A percentile compares a stretch with the other conserved stretches of the same genome.
phyloP scores from a whole-genome alignment of 352 stramenopile species.

The Globisporangium okanoganense region DNA sequence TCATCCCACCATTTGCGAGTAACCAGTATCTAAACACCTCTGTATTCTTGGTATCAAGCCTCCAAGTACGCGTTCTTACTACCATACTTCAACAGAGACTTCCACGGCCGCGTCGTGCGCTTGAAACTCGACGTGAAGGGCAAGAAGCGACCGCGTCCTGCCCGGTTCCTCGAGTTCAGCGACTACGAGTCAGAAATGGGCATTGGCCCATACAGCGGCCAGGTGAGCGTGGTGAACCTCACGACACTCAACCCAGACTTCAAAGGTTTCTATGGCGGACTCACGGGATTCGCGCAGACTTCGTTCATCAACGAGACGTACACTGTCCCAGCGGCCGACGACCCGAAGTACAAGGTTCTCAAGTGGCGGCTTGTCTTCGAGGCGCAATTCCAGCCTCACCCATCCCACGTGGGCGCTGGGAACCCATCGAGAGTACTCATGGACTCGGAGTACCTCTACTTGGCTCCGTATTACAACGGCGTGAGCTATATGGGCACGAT shows the following conservation, averaged over 20 bases:
- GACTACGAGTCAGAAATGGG: slow-evolving; percentile 64
- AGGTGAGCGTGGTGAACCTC: slow-evolving; percentile 61
- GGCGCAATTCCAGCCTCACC: slow-evolving; percentile 37
- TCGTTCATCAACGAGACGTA: slow-evolving; percentile 69
- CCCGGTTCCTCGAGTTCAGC: slow-evolving; percentile 76
- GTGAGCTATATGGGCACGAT: slow-evolving; percentile 42
- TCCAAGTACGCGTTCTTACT: slow-evolving; percentile 72
- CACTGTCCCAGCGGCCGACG: slow-evolving; percentile 35
- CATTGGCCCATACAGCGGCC: slow-evolving; percentile 57
- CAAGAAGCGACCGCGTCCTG: slow-evolving; percentile 69
- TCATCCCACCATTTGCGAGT: background rate
- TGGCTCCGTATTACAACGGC: slow-evolving; percentile 68
- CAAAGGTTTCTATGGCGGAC: slow-evolving; percentile 54
- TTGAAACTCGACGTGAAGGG: slow-evolving; percentile 71
- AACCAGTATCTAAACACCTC: background rate
- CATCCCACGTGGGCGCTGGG: slow-evolving; percentile 35
- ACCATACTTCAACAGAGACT: slow-evolving; percentile 64
- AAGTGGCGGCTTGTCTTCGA: slow-evolving; percentile 49
- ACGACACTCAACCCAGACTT: slow-evolving; percentile 38
- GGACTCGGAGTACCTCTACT: slow-evolving; percentile 64
- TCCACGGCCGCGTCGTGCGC: slow-evolving; percentile 56
- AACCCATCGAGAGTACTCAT: slow-evolving; percentile 27
- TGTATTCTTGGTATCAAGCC: slow-evolving; percentile 21
- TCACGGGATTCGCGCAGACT: slow-evolving; percentile 50
- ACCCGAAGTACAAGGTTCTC: slow-evolving; percentile 39